A percentile compares a stretch with the other conserved stretches of the same genome.
Evolutionary conservation across 306 rosid species (phyloP).

Genomic region (Lathyrus aphaca): DNA sequence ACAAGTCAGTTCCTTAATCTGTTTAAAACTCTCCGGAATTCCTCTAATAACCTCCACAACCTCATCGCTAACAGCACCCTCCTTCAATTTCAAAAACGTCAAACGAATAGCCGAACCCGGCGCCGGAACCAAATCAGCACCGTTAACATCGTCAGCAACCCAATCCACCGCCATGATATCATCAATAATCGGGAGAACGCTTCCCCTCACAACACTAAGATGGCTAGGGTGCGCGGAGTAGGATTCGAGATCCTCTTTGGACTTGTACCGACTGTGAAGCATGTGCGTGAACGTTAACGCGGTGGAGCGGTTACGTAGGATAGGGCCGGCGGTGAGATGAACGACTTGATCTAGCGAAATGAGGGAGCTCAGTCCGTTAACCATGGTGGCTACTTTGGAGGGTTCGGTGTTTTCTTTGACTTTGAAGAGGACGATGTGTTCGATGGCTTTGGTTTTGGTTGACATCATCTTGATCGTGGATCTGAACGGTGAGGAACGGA

Average conservation of each 20-base stretch:
- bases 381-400: constrained; percentile 62
- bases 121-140: constrained; percentile 27
- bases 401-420: constrained; percentile 70
- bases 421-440: constrained; percentile 86
- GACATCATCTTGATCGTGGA: constrained; percentile 41
- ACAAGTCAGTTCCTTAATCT: constrained; percentile 53
- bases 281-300: constrained; percentile 72
- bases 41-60: constrained; percentile 60
- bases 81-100: constrained; percentile 77
- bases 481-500: not conserved
- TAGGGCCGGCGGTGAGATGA: constrained; percentile 68
- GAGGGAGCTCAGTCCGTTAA: constrained; percentile 56
- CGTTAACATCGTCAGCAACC: constrained; percentile 48
- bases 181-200: constrained; percentile 70
- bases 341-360: constrained; percentile 61
- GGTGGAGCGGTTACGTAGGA: constrained; percentile 68
- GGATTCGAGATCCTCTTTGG: constrained; percentile 64
- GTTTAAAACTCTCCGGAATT: constrained; percentile 53
- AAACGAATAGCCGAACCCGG: constrained; percentile 64
- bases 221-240: constrained; percentile 70
- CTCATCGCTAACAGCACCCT: constrained; percentile 45
- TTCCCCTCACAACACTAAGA: constrained; percentile 62
- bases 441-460: constrained; percentile 46
- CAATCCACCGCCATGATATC: constrained; percentile 95
- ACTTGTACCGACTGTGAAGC: constrained; percentile 77